phyloP scores from a whole-genome alignment of 345 rosid genomes.

The Firmiana major region DNA sequence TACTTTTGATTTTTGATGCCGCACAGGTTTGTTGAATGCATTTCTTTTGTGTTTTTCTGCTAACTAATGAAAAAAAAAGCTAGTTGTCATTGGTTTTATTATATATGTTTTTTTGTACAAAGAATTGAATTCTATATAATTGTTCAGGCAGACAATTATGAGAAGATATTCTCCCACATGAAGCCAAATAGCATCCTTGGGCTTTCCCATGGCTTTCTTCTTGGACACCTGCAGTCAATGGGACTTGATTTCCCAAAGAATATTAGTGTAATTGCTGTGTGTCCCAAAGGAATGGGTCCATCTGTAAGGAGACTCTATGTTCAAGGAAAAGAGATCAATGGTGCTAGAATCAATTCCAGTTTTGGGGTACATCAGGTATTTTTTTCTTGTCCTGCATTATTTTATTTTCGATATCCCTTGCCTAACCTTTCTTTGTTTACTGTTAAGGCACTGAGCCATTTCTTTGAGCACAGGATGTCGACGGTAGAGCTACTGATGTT shows the following conservation, averaged over 20 bases:
- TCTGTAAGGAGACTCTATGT: constrained; percentile 90
- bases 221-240: constrained; percentile 73
- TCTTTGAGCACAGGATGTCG: constrained; percentile 57
- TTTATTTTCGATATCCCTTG: not conserved
- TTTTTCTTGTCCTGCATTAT: constrained; percentile 9
- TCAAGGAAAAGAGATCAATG: constrained; percentile 85
- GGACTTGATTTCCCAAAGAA: constrained; percentile 81
- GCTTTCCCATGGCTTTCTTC: constrained; percentile 88
- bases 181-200: constrained; percentile 94
- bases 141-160: constrained; percentile 79
- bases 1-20: constrained; percentile 87
- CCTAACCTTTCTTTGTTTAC: not conserved
- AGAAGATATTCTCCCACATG: constrained; percentile 78
- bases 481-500: constrained; percentile 82
- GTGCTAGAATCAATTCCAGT: constrained; percentile 92
- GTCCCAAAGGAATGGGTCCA: constrained; percentile 92
- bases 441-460: not conserved
- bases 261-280: constrained; percentile 77
- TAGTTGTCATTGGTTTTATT: not conserved
- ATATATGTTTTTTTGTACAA: not conserved
- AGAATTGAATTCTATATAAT: not conserved
- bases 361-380: constrained; percentile 80
- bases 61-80: not conserved
- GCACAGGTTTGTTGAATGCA: constrained; percentile 58
- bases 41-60: not conserved